phyloP scores from a whole-genome alignment of 148 eudicot species.

The Arctostaphylos glauca region DNA sequence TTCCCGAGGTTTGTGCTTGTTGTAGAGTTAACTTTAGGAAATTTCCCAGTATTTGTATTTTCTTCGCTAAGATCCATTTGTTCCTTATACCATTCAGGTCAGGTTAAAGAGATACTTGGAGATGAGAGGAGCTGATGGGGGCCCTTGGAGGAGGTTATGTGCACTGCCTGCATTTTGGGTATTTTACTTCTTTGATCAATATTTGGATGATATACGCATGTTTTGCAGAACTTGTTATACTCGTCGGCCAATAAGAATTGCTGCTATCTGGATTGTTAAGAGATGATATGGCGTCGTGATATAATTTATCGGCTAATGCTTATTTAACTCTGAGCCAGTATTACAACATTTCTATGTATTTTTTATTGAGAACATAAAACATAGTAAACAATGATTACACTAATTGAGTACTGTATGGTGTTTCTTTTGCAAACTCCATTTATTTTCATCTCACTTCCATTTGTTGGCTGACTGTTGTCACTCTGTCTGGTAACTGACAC shows the following conservation, averaged over 20 bases:
- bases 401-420: neutral
- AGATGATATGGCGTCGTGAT: neutral
- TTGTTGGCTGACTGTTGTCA: neutral
- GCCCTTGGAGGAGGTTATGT: slow-evolving; percentile 96
- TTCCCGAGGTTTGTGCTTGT: slow-evolving; percentile 72
- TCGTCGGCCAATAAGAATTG: neutral
- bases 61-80: neutral
- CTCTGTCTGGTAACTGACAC: slow-evolving; percentile 9
- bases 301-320: neutral
- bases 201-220: neutral
- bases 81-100: slow-evolving; percentile 54
- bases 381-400: neutral
- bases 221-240: neutral
- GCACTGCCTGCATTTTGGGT: slow-evolving; percentile 99
- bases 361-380: neutral
- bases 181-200: slow-evolving; percentile 17
- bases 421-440: neutral
- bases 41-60: neutral
- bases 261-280: neutral
- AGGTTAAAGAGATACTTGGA: slow-evolving; percentile 95
- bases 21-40: neutral
- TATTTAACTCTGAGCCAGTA: neutral
- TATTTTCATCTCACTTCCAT: neutral
- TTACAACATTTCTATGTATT: neutral
- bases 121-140: slow-evolving; percentile 99